These are phyloP conservation scores for Camillea tinctor DNA, from an alignment of 2,329 filamentous ascomycete species.

Conservation along the genomic window DNA sequence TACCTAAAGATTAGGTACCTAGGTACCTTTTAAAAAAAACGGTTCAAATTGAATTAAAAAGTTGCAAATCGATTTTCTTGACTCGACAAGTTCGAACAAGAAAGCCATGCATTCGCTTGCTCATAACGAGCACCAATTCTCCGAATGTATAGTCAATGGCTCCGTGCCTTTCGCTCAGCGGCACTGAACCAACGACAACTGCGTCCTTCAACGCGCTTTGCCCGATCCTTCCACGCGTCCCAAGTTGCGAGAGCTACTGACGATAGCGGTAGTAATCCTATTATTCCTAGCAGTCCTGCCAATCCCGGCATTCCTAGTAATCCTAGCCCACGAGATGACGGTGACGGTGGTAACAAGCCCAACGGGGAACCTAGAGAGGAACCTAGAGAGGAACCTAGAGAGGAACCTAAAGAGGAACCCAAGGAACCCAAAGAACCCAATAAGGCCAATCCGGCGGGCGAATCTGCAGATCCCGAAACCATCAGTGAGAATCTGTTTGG, in stretches of 20 bases:
- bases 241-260: conserved; percentile 15
- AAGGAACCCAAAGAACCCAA: too few relatives aligned
- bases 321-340: conserved; percentile 19
- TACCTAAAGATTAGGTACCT: not conserved
- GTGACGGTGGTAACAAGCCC: conserved; percentile 22
- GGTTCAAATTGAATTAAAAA: not conserved
- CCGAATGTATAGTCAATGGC: conserved; percentile 33
- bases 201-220: conserved; percentile 11
- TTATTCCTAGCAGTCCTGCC: too few relatives aligned
- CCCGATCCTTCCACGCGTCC: conserved; percentile 26
- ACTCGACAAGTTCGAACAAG: conserved; percentile 15
- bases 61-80: not conserved
- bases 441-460: conserved; percentile 11
- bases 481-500: conserved; percentile 20
- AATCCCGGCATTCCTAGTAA: too few relatives aligned
- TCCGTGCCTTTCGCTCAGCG: conserved; percentile 31
- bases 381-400: too few relatives aligned
- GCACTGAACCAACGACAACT: conserved; percentile 21
- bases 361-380: too few relatives aligned
- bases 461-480: conserved; percentile 9
- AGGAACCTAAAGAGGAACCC: too few relatives aligned
- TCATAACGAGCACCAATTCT: conserved; percentile 31
- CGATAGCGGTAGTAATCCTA: too few relatives aligned
- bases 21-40: too few relatives aligned
- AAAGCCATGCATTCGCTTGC: conserved; percentile 32